Evolutionary conservation across 768 basidiomycete species (phyloP).

Genomic region (Suillus bovinus): DNA sequence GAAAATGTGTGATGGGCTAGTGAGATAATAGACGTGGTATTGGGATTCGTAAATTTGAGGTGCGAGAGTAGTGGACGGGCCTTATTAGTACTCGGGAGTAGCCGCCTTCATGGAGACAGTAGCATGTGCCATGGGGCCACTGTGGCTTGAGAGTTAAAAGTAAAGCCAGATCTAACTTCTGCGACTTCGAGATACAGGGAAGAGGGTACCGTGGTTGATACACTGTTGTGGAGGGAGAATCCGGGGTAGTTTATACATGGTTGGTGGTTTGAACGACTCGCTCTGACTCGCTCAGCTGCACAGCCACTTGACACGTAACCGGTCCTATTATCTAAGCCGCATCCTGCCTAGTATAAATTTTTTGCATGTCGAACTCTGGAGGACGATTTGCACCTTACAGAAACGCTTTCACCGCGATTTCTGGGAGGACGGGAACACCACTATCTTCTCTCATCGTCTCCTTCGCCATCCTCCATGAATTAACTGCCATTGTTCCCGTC

Average conservation of each 20-base stretch:
- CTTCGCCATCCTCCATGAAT: constrained; percentile 82
- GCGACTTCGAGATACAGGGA: constrained; percentile 72
- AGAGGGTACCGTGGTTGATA: constrained; percentile 3
- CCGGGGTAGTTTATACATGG: no score
- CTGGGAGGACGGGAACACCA: constrained; percentile 71
- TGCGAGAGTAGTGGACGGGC: constrained; percentile 71
- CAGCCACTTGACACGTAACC: neutral
- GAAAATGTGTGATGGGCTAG: constrained; percentile 4
- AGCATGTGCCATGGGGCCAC: no score
- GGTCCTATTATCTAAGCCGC: neutral
- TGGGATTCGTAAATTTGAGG: constrained; percentile 55
- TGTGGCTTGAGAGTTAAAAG: constrained; percentile 60
- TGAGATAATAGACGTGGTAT: neutral
- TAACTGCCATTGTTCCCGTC: constrained; percentile 79
- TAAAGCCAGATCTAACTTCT: constrained; percentile 74
- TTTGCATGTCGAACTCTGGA: constrained; percentile 18
- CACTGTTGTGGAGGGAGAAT: neutral
- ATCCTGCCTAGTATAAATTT: constrained; percentile 3
- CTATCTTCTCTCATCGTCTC: constrained; percentile 71
- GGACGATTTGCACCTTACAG: constrained; percentile 49
- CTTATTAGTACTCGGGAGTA: constrained; percentile 55
- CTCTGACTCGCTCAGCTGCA: neutral
- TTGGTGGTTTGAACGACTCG: no score
- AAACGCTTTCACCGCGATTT: constrained; percentile 56
- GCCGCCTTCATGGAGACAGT: constrained; percentile 70